Evolutionary conservation across 768 basidiomycete species (phyloP), one percentile per base, ranked within the genome.

Genomic region (Royoungia palumana): DNA sequence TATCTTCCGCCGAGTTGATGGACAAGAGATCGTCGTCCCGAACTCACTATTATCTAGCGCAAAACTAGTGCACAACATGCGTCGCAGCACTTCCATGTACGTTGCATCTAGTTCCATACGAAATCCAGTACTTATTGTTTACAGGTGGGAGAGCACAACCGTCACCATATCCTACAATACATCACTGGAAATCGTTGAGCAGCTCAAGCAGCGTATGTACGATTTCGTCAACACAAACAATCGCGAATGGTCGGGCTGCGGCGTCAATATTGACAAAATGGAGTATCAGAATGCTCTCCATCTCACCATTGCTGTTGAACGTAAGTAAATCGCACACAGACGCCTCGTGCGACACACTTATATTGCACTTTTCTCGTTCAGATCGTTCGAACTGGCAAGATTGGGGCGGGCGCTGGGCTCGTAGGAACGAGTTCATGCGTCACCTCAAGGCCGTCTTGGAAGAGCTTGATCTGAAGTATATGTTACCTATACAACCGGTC

Each of bases 361-460:
- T 49, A 21, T 35, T 36, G 38, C 32, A 32, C 13, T 3, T 35
- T 17, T 14, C 32, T 41, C n/a, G n/a, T 49, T 39, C 48, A 86
- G 85, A 89, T 67, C 81, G 85, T 44, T 76, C 82, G 32, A 89
- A 88, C 60, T 91, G 88, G 89, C 89, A 90, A 61, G 87, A 90
- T 61, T 91, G 88, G 88, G 87, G 85, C 41, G 89, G 80, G 17
- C 74, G 87, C 49, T 89, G 85, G 87, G 72, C 71, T 8, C 82
- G 87, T 39, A 82, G 88, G 53, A 89, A 80, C 11, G 72, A 68
- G 20, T 87, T 90, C 65, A 89, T 90, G 88, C 79, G 83, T 34
- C 66, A 84, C 56, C 72, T 91, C 40, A 89, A 87, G 68, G 77
- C 70, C 5, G 62, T 82, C 13, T 69, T 89, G 44, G 87, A 89